phyloP scores from a whole-genome alignment of 1,139 yeast species.

The Scheffersomyces lignicola region DNA sequence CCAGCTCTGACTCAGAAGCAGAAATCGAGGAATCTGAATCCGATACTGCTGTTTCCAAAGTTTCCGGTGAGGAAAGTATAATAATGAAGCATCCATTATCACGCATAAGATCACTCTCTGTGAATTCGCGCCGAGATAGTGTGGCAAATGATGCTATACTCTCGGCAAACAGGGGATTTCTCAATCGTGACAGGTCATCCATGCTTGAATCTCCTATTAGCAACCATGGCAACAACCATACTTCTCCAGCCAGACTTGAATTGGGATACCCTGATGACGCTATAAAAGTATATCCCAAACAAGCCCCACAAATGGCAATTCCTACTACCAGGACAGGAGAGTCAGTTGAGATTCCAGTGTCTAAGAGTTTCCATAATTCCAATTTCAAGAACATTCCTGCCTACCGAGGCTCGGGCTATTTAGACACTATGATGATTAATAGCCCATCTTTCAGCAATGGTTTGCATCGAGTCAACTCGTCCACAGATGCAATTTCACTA shows the following conservation, averaged over 20 bases:
- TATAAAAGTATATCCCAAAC: constrained; percentile 43
- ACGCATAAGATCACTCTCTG: constrained; percentile 32
- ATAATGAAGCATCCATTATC: constrained; percentile 30
- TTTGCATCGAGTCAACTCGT: constrained; percentile 5
- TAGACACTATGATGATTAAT: constrained; percentile 2
- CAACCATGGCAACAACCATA: constrained; percentile 6
- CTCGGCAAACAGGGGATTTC: constrained; percentile 16
- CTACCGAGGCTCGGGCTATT: constrained; percentile 1
- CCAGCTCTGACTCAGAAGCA: constrained; percentile 22
- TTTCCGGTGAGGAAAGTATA: constrained; percentile 20
- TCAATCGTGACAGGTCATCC: constrained; percentile 13
- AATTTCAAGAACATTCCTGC: background rate
- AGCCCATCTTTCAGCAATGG: constrained; percentile 3
- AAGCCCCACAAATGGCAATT: constrained; percentile 78
- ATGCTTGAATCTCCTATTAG: constrained; percentile 1
- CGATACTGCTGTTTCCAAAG: constrained; percentile 15
- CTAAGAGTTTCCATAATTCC: constrained; percentile 2
- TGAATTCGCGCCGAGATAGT: constrained; percentile 19
- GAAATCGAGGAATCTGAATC: constrained; percentile 18
- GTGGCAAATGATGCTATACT: constrained; percentile 9
- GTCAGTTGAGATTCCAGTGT: constrained; percentile 68
- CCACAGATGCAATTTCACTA: constrained; percentile 7
- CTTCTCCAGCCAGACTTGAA: constrained; percentile 11
- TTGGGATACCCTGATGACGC: constrained; percentile 14
- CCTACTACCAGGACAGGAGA: constrained; percentile 82